Evolutionary conservation across 225 moss, liverwort and hornwort genomes (phyloP), one percentile per base, ranked within the genome.

Genomic region (Marchantia paleacea): DNA sequence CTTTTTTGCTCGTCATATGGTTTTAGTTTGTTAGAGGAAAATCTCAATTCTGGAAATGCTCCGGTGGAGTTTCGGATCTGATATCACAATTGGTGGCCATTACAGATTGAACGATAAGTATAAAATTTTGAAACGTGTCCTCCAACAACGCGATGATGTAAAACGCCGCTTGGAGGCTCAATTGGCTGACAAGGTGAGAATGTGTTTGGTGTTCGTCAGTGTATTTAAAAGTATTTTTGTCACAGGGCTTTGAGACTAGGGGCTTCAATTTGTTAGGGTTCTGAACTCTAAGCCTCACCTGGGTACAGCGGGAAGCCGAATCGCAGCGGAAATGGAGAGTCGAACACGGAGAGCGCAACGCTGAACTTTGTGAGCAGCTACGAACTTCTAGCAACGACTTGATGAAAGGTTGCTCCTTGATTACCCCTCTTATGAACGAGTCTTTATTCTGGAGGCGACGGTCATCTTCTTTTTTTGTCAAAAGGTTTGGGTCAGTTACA

Each of bases 251-350:
- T 47, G 28, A 20, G 14, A 63, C 13, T 31, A 47, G 31, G 55
- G 12, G 10, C 52, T 25, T 66, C 0, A 28, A 24, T 29, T 19
- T 49, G 22, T 0, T 13, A 11, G 50, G 20, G 29, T 52, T 54
- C 20, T 80, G 61, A 69, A 22, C 51, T 20, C 30, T 31, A 19
- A 57, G 69, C 49, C 24, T 77, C 76, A 75, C 75, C 69, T 78
- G 84, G 67, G 55, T 72, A 66, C 88, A 99, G 97, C 89, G 93
- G 39, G 95, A 99, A 82, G 90, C 92, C 51, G 95, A 99, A 78
- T 75, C 93, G 10, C 97, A 95, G 85, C 88, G 89, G 29, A 91
- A 90, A 84, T 99, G 97, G 97, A 91, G 87, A 84, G 93, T 92
- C 86, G 93, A 99, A 83, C 95, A 95, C 81, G 89, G 75, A n/a